Conservation (phyloP, 805 yeast species). For the Peterozyma toletana region DNA sequence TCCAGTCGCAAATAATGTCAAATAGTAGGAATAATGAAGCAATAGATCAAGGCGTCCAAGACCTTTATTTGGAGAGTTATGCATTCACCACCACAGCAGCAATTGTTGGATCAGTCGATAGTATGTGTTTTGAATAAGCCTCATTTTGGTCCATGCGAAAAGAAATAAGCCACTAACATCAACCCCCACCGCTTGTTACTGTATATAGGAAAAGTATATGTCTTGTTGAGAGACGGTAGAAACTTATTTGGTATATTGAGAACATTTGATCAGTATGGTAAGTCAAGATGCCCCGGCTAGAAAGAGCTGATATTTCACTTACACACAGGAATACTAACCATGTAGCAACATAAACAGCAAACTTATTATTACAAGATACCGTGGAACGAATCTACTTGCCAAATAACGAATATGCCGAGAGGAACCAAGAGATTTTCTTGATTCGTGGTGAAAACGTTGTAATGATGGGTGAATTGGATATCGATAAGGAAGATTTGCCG, state of each 20-base stretch:
- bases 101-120: conserved; percentile 79
- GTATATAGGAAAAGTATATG: conserved; percentile 55
- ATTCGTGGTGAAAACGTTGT: conserved; percentile 96
- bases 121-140: conserved; percentile 22
- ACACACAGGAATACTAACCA: too few relatives aligned
- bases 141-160: too few relatives aligned
- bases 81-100: conserved; percentile 88
- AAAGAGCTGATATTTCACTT: not conserved
- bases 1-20: not conserved
- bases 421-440: conserved; percentile 51
- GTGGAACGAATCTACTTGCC: conserved; percentile 73
- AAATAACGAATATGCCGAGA: conserved; percentile 59
- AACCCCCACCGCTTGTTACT: too few relatives aligned
- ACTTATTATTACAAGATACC: conserved; percentile 87
- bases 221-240: conserved; percentile 84
- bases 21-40: not conserved
- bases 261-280: conserved; percentile 87
- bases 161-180: too few relatives aligned
- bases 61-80: conserved; percentile 69
- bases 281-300: conserved; percentile 6
- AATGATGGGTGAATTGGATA: conserved; percentile 88
- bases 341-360: conserved; percentile 35
- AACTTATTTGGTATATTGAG: conserved; percentile 82
- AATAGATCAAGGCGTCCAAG: conserved; percentile 15
- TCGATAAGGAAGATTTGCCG: conserved; percentile 75